phyloP scores from a whole-genome alignment of 2,329 filamentous ascomycete genomes.

The Sclerotinia borealis region DNA sequence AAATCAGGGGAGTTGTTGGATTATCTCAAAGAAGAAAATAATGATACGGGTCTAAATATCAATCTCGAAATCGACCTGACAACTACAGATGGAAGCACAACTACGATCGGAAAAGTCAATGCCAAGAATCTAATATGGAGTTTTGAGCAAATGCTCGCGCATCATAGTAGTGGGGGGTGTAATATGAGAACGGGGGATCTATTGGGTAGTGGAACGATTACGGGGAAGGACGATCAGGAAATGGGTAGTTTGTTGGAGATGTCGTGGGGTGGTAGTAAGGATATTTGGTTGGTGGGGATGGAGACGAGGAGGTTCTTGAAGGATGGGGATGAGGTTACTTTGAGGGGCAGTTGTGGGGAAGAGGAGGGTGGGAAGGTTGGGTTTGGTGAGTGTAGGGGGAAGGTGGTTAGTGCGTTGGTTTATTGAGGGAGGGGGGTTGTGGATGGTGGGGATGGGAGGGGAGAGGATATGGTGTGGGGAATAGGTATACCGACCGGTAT shows the following conservation, averaged over 20 bases:
- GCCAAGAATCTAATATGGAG: slow-evolving; percentile 70
- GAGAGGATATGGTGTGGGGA: neutral
- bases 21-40: slow-evolving; percentile 57
- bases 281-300: slow-evolving; percentile 55
- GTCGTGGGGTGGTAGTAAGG: slow-evolving; percentile 60
- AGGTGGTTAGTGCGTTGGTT: slow-evolving; percentile 38
- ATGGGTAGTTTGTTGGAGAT: slow-evolving; percentile 69
- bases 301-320: slow-evolving; percentile 66
- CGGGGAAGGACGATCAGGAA: slow-evolving; percentile 47
- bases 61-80: slow-evolving; percentile 59
- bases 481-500: no score
- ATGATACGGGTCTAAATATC: slow-evolving; percentile 61
- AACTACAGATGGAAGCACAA: slow-evolving; percentile 44
- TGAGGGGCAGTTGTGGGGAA: slow-evolving; percentile 58
- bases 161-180: slow-evolving; percentile 72
- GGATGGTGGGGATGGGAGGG: no score
- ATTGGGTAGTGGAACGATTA: slow-evolving; percentile 74
- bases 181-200: slow-evolving; percentile 68
- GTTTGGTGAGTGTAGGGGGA: slow-evolving; percentile 67
- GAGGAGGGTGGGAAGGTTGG: slow-evolving; percentile 62
- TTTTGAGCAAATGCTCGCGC: slow-evolving; percentile 76
- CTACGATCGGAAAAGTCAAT: slow-evolving; percentile 54
- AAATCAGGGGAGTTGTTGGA: slow-evolving; percentile 51
- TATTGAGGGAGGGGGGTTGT: neutral
- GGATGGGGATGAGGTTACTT: slow-evolving; percentile 64